These are phyloP conservation scores for Hyaloperonospora arabidopsidis DNA, from an alignment of 352 stramenopile species.

Conservation along the genomic window DNA sequence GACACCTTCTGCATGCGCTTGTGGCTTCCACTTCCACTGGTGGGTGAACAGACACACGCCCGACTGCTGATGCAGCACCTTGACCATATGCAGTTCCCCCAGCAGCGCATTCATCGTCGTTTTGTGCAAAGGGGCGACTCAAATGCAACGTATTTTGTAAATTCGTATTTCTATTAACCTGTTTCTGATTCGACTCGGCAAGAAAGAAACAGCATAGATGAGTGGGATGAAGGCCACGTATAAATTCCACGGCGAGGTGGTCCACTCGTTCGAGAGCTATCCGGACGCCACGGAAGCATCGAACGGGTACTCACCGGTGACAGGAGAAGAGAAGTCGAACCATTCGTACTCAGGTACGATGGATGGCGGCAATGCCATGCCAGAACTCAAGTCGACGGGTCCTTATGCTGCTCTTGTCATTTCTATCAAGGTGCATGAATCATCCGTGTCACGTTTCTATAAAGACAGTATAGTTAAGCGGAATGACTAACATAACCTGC, in stretches of 20 bases:
- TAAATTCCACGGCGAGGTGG: slow-evolving; percentile 56
- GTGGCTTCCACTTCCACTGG: slow-evolving; percentile 75
- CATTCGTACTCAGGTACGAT: slow-evolving; percentile 64
- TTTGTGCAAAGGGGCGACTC: not conserved
- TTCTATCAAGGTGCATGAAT: slow-evolving; percentile 55
- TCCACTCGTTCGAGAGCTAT: slow-evolving; percentile 67
- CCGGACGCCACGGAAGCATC: slow-evolving; percentile 44
- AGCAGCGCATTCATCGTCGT: slow-evolving; percentile 31
- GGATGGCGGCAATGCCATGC: slow-evolving; percentile 55
- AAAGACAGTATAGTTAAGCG: not conserved
- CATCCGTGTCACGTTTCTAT: not conserved
- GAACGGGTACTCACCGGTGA: slow-evolving; percentile 48
- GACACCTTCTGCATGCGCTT: slow-evolving; percentile 62
- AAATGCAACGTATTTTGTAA: not conserved
- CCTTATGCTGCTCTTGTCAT: slow-evolving; percentile 67
- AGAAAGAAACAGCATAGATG: slow-evolving; percentile 15
- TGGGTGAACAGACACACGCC: slow-evolving; percentile 70
- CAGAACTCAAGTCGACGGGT: slow-evolving; percentile 52
- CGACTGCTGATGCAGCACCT: slow-evolving; percentile 58
- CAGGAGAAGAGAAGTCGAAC: slow-evolving; percentile 41
- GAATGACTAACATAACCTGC: not conserved
- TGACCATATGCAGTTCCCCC: slow-evolving; percentile 57
- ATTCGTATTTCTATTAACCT: too few species aligned
- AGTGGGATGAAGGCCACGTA: slow-evolving; percentile 56
- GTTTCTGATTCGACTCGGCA: too few species aligned